phyloP scores from a whole-genome alignment of 2,329 filamentous ascomycete genomes.

The Alternaria ventricosa region DNA sequence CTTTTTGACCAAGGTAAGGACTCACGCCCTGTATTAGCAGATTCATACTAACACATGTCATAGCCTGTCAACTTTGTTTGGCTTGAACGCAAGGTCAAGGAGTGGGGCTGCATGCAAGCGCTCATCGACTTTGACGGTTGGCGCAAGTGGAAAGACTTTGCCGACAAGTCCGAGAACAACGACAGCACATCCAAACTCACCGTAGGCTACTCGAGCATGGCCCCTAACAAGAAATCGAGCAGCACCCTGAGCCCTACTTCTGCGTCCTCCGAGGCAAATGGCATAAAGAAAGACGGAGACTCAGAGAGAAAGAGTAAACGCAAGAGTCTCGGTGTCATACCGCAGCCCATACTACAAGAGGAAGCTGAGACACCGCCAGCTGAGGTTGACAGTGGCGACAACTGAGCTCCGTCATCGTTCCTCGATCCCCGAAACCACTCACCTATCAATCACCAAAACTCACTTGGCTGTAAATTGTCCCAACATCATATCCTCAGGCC shows the following conservation, averaged over 20 bases:
- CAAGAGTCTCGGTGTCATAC: constrained; percentile 39
- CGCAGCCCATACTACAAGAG: constrained; percentile 33
- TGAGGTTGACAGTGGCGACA: constrained; percentile 23
- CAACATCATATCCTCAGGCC: constrained; percentile 2
- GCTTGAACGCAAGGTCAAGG: constrained; percentile 96
- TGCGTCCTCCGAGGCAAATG: constrained; percentile 31
- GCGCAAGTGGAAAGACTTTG: constrained; percentile 93
- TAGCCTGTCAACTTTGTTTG: constrained; percentile 97
- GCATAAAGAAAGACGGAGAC: constrained; percentile 30
- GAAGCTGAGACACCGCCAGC: constrained; percentile 33
- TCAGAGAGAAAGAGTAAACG: constrained; percentile 44
- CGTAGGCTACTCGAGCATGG: constrained; percentile 40
- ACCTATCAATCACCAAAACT: constrained; percentile 10
- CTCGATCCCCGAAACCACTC: neutral
- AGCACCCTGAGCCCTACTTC: constrained; percentile 22
- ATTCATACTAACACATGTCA: constrained; percentile 24
- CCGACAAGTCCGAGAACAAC: constrained; percentile 44
- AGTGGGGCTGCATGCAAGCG: constrained; percentile 99
- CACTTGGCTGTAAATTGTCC: constrained; percentile 30
- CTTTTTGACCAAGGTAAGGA: constrained; percentile 89
- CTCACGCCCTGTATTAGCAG: neutral
- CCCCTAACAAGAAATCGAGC: constrained; percentile 30
- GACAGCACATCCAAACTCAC: constrained; percentile 44
- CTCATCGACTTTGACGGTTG: constrained; percentile 98
- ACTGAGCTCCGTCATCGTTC: neutral